phyloP scores from a whole-genome alignment of 345 rosid species.

The Luvunga scandens region DNA sequence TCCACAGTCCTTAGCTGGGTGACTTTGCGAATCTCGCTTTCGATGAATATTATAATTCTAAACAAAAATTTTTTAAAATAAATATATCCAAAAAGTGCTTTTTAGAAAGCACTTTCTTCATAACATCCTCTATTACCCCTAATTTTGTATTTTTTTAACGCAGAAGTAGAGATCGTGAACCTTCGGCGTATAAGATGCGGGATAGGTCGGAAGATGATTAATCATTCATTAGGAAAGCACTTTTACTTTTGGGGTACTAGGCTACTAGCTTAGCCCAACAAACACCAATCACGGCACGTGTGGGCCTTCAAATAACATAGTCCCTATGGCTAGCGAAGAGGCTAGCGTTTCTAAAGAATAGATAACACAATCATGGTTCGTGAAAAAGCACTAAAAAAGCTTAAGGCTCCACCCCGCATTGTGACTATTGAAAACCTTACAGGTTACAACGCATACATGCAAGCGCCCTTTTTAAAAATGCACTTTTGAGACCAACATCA shows the following conservation, averaged over 20 bases:
- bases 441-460: not conserved
- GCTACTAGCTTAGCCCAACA: not conserved
- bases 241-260: not conserved
- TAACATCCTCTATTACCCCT: not conserved
- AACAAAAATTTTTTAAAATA: too few relatives aligned
- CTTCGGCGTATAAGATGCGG: not conserved
- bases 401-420: not conserved
- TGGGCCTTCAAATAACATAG: not conserved
- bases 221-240: not conserved
- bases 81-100: too few relatives aligned
- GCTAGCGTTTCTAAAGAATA: not conserved
- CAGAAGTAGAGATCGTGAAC: not conserved
- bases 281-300: constrained; percentile 12
- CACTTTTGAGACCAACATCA: not conserved
- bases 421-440: not conserved
- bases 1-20: too few relatives aligned
- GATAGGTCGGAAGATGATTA: not conserved
- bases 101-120: not conserved
- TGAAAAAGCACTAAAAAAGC: not conserved
- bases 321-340: too few relatives aligned
- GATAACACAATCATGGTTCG: constrained; percentile 10
- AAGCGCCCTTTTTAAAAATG: not conserved
- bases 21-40: too few relatives aligned
- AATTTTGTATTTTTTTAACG: too few relatives aligned
- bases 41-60: too few relatives aligned